Evolutionary conservation across 768 basidiomycete genomes (phyloP).

Genomic region (Boletus rubroflammeus): DNA sequence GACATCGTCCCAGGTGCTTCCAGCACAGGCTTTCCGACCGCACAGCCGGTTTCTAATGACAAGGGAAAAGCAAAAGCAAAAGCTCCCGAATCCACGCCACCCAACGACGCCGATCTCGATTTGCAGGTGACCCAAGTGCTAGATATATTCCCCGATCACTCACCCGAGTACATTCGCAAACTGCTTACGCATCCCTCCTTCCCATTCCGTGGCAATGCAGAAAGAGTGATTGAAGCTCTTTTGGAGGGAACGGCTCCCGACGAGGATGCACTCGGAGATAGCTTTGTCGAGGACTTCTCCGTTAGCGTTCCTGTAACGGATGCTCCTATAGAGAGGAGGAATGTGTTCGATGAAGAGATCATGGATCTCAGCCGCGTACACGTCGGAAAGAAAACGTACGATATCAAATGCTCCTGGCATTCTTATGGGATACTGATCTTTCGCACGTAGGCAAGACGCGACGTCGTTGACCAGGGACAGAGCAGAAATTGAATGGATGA

Average conservation of each 20-base stretch:
- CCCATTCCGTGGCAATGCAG: constrained; percentile 51
- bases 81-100: constrained; percentile 10
- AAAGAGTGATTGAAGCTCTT: constrained; percentile 66
- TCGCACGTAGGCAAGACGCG: constrained; percentile 41
- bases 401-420: neutral
- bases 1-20: constrained; percentile 37
- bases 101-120: constrained; percentile 46
- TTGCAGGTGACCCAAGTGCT: constrained; percentile 64
- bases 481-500: constrained; percentile 67
- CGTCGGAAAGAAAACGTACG: constrained; percentile 65
- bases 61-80: constrained; percentile 44
- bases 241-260: constrained; percentile 67
- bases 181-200: constrained; percentile 48
- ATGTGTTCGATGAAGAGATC: constrained; percentile 70
- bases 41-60: constrained; percentile 8
- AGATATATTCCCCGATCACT: constrained; percentile 68
- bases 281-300: neutral
- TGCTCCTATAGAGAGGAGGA: constrained; percentile 48
- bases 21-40: constrained; percentile 30
- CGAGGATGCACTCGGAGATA: constrained; percentile 27
- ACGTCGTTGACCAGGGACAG: constrained; percentile 50
- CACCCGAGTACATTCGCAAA: constrained; percentile 52
- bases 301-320: neutral
- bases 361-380: constrained; percentile 61
- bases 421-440: constrained; percentile 4